Conservation (phyloP, 2,329 filamentous ascomycete species). For the Mollisiaceae sp. region DNA sequence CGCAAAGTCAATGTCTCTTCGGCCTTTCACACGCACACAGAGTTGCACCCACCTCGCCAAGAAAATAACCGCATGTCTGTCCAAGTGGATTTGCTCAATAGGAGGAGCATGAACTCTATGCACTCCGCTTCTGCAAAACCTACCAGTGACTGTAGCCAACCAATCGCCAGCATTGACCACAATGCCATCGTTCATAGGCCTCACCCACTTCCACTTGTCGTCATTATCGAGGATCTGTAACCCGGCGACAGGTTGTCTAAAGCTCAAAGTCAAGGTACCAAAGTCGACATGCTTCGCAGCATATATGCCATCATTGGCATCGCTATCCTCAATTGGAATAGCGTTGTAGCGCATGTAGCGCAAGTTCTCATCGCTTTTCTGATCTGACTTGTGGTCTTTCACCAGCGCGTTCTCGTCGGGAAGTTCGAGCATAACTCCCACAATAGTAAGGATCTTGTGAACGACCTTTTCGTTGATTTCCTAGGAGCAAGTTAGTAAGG, state of each 20-base stretch:
- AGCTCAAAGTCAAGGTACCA: not conserved
- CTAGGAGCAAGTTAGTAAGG: not conserved
- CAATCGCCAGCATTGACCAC: not conserved
- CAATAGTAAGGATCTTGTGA: not conserved
- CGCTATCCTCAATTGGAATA: not conserved
- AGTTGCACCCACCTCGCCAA: not conserved
- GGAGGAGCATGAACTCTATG: conserved; percentile 1
- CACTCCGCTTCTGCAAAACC: not conserved
- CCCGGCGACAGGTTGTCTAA: not conserved
- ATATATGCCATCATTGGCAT: not conserved
- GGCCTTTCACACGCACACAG: not conserved
- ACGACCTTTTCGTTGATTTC: not conserved
- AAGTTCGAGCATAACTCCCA: not conserved
- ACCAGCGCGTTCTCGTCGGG: not conserved
- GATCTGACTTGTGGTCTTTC: not conserved
- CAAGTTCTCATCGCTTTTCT: not conserved
- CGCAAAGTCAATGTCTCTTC: not conserved
- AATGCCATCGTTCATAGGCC: not conserved
- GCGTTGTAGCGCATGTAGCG: not conserved
- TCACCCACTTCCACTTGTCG: not conserved
- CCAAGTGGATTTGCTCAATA: not conserved
- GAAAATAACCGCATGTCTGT: not conserved
- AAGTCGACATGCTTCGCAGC: not conserved
- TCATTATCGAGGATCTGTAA: not conserved
- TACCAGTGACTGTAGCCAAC: not conserved